Evolutionary conservation across 1,139 yeast genomes (phyloP).

Genomic region (Candida glucosophila): DNA sequence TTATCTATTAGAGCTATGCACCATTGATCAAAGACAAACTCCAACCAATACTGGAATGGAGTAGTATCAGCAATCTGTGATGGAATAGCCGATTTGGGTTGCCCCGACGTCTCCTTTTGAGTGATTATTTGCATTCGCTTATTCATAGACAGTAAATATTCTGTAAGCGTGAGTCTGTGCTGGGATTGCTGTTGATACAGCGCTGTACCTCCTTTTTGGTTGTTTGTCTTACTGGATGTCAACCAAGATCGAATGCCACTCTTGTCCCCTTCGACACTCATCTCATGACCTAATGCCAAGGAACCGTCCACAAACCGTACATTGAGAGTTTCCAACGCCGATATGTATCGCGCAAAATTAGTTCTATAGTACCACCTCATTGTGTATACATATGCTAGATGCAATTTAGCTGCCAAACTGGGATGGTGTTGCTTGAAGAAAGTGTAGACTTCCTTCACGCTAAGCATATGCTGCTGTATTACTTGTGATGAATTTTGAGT

Average conservation of each 20-base stretch:
- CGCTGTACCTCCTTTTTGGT: slow-evolving; percentile 3
- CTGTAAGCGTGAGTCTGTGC: slow-evolving; percentile 20
- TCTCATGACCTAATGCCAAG: slow-evolving; percentile 40
- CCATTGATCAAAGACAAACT: slow-evolving; percentile 66
- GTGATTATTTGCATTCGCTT: slow-evolving; percentile 45
- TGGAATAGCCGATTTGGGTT: slow-evolving; percentile 60
- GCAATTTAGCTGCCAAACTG: slow-evolving; percentile 66
- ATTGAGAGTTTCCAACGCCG: slow-evolving; percentile 61
- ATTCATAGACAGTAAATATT: slow-evolving; percentile 48
- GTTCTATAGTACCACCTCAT: slow-evolving; percentile 89
- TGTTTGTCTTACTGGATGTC: slow-evolving; percentile 3
- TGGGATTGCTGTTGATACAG: slow-evolving; percentile 3
- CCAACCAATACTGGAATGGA: slow-evolving; percentile 59
- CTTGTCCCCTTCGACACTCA: slow-evolving; percentile 16
- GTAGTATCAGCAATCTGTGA: slow-evolving; percentile 82
- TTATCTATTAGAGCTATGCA: slow-evolving; percentile 70
- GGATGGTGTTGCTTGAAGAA: slow-evolving; percentile 51
- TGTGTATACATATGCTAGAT: slow-evolving; percentile 74
- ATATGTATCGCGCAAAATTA: slow-evolving; percentile 70
- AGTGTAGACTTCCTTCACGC: slow-evolving; percentile 49
- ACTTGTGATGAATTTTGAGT: slow-evolving; percentile 50
- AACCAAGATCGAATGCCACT: slow-evolving; percentile 23
- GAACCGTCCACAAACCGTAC: slow-evolving; percentile 44
- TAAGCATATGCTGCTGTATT: slow-evolving; percentile 60
- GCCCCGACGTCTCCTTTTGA: slow-evolving; percentile 11